A percentile compares a stretch with the other conserved stretches of the same genome.
These are phyloP conservation scores for Cladophialophora immunda DNA, from an alignment of 2,329 filamentous ascomycete species.

Conservation along the genomic window DNA sequence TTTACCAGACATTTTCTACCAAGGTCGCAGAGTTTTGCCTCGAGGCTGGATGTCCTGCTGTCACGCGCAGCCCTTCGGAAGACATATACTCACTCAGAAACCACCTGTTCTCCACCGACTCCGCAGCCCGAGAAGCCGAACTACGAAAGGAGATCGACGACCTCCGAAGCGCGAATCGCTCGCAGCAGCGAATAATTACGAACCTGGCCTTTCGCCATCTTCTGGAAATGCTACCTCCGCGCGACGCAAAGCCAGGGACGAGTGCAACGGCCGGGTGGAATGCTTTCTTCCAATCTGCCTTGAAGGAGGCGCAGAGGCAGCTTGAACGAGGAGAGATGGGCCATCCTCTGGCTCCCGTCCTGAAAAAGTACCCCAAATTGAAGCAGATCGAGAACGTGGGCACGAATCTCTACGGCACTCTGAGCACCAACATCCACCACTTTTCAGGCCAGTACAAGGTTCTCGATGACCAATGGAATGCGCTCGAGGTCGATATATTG, in stretches of 20 bases:
- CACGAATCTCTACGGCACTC: conserved; percentile 2
- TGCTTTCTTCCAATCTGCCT: not conserved
- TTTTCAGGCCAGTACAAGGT: conserved; percentile 7
- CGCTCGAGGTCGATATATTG: conserved; percentile 2
- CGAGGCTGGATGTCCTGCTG: not conserved
- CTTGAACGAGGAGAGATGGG: not conserved
- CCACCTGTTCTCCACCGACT: conserved; percentile 1
- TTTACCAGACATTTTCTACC: not conserved
- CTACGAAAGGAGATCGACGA: not conserved
- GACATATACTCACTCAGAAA: conserved; percentile 6
- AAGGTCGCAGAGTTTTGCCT: conserved; percentile 3
- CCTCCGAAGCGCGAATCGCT: not conserved
- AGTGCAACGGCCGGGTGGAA: not conserved
- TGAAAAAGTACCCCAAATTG: conserved; percentile 2
- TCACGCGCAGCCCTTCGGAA: not conserved
- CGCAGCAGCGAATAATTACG: not conserved
- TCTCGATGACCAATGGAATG: conserved; percentile 1
- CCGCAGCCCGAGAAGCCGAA: not conserved
- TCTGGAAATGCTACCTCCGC: not conserved
- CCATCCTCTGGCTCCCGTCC: not conserved
- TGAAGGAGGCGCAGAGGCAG: conserved; percentile 1
- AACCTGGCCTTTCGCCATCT: conserved; percentile 3
- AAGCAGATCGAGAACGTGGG: conserved; percentile 7
- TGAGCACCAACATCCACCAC: conserved; percentile 5
- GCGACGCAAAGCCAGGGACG: not conserved